Percentiles rank a stretch among this genome's conserved stretches.
phyloP scores from a whole-genome alignment of 352 stramenopile genomes.

The Blastocystis sp. region DNA sequence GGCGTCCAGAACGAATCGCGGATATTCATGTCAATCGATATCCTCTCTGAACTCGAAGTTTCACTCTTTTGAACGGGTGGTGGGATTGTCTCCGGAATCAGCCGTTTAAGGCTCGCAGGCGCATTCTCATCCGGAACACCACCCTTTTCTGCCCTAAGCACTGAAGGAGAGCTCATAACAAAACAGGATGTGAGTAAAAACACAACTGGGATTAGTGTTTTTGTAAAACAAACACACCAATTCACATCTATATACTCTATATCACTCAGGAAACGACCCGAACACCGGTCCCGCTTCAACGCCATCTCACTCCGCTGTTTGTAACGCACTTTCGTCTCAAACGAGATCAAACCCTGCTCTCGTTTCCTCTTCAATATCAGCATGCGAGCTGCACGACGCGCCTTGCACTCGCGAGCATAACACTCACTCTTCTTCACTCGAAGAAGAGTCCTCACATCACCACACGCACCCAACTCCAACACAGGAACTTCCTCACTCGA shows the following conservation, averaged over 20 bases:
- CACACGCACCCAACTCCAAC: neutral
- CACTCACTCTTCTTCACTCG: neutral
- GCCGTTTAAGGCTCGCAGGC: neutral
- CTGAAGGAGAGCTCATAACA: neutral
- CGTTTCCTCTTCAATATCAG: conserved; percentile 43
- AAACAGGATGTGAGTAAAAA: neutral
- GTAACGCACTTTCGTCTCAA: neutral
- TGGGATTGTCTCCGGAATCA: neutral
- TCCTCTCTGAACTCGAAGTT: neutral
- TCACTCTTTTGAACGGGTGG: neutral
- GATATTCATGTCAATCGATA: neutral
- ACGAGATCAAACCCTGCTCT: conserved; percentile 27
- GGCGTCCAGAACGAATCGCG: neutral
- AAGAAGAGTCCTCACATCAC: neutral
- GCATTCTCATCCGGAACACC: neutral
- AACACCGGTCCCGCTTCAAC: neutral
- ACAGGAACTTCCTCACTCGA: neutral
- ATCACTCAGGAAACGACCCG: conserved; percentile 30
- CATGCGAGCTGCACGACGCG: conserved; percentile 8
- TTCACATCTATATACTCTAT: conserved; percentile 54
- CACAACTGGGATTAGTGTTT: conserved; percentile 2
- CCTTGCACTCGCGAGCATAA: conserved; percentile 1
- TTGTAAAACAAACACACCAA: conserved; percentile 8
- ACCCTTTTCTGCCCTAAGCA: neutral
- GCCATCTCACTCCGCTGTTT: conserved; percentile 29